Conservation (phyloP, 2,329 filamentous ascomycete genomes). For the Aspergillus bombycis region DNA sequence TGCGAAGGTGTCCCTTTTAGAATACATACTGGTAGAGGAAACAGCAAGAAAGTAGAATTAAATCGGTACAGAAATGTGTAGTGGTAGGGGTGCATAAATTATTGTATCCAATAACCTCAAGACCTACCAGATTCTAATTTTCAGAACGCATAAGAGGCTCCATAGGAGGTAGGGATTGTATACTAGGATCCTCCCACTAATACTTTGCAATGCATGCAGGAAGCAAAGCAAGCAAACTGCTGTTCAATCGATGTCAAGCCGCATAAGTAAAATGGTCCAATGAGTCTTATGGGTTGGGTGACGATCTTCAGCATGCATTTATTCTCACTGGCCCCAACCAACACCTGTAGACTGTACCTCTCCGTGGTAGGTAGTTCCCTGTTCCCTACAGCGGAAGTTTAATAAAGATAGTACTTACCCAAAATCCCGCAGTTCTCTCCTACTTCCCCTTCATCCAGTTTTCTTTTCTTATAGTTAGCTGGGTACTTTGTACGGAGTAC, state of each 20-base stretch:
- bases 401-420: not conserved
- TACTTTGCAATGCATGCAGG: not conserved
- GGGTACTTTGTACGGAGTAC: not conserved
- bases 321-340: not conserved
- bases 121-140: not conserved
- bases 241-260: not conserved
- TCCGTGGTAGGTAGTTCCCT: not conserved
- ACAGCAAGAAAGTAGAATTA: not conserved
- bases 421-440: not conserved
- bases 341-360: not conserved
- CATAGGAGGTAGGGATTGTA: not conserved
- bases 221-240: not conserved
- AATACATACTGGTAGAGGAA: too few relatives aligned
- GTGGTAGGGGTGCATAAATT: not conserved
- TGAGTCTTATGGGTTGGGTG: not conserved
- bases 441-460: not conserved
- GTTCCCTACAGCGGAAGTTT: not conserved
- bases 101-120: not conserved
- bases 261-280: not conserved
- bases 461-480: not conserved
- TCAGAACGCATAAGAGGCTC: not conserved
- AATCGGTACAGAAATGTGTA: not conserved
- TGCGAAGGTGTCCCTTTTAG: too few relatives aligned
- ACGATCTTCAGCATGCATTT: not conserved
- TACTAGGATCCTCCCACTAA: not conserved